phyloP scores from a whole-genome alignment of 2,329 filamentous ascomycete species.

The Fusarium chaquense region DNA sequence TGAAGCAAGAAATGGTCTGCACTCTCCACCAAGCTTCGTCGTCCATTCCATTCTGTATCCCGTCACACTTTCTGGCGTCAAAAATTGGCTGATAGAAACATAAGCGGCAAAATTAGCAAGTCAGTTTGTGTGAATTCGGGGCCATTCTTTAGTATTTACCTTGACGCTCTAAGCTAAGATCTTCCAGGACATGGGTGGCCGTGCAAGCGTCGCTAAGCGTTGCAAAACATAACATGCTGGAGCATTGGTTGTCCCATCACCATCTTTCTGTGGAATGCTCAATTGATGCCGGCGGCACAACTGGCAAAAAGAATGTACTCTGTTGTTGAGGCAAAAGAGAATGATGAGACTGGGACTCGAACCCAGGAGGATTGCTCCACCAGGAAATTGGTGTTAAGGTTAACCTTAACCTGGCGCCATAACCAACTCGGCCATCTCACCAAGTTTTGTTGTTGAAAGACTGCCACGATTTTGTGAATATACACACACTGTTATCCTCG shows the following conservation, averaged over 20 bases:
- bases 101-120: too few relatives aligned
- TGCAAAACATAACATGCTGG: neutral
- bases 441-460: neutral
- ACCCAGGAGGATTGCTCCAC: conserved; percentile 39
- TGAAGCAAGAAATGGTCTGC: too few relatives aligned
- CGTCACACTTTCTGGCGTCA: too few relatives aligned
- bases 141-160: too few relatives aligned
- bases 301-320: neutral
- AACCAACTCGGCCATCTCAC: conserved; percentile 39
- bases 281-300: neutral
- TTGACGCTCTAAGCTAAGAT: neutral
- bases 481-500: fast-evolving
- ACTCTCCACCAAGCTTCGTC: too few relatives aligned
- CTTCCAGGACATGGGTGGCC: neutral
- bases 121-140: too few relatives aligned
- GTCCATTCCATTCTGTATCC: too few relatives aligned
- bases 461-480: fast-evolving
- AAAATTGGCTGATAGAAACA: too few relatives aligned
- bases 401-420: conserved; percentile 38
- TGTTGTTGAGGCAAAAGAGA: neutral
- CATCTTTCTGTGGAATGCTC: neutral
- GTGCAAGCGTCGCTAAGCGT: neutral
- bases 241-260: neutral
- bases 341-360: conserved; percentile 39
- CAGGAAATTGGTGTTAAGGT: conserved; percentile 38